Evolutionary conservation across 495 filamentous ascomycete genomes (phyloP).

Genomic region (Astrothelium subdiscretum): DNA sequence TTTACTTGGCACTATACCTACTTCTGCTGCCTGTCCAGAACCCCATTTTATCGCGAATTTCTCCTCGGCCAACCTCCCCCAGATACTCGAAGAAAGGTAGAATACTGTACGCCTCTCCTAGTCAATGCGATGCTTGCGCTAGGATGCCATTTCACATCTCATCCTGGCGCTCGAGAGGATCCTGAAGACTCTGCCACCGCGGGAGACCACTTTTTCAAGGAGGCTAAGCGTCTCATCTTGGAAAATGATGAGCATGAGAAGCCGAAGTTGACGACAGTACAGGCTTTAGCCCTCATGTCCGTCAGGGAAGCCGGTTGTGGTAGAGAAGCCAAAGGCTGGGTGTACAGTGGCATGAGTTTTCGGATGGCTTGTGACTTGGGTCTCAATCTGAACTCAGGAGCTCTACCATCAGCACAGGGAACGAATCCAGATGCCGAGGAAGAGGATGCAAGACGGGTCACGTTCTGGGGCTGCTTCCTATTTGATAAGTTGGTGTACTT

Average conservation of each 20-base stretch:
- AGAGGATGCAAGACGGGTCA: slow-evolving; percentile 77
- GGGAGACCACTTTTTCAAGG: slow-evolving; percentile 93
- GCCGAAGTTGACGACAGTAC: slow-evolving; percentile 83
- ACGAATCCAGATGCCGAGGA: slow-evolving; percentile 65
- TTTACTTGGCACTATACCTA: slow-evolving; percentile 98
- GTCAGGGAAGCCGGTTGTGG: slow-evolving; percentile 94
- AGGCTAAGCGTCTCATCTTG: slow-evolving; percentile 79
- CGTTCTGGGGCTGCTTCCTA: slow-evolving; percentile 97
- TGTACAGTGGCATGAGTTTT: slow-evolving; percentile 96
- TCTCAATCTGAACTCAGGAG: slow-evolving; percentile 72
- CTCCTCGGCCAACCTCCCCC: slow-evolving; percentile 46
- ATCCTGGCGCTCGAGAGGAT: slow-evolving; percentile 54
- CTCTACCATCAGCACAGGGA: slow-evolving; percentile 39
- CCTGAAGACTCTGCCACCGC: slow-evolving; percentile 69
- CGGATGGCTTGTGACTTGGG: slow-evolving; percentile 96
- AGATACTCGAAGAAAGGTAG: slow-evolving; percentile 33
- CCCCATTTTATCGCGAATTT: slow-evolving; percentile 82
- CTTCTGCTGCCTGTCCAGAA: slow-evolving; percentile 87
- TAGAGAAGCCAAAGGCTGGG: slow-evolving; percentile 90
- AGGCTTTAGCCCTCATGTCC: slow-evolving; percentile 91
- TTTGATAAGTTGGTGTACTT: slow-evolving; percentile 67
- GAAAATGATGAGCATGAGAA: slow-evolving; percentile 91
- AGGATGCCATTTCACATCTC: slow-evolving; percentile 89
- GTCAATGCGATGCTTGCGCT: slow-evolving; percentile 95
- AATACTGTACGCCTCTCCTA: slow-evolving; percentile 79